phyloP scores from a whole-genome alignment of 352 stramenopile species.

The Phytophthora vignae region DNA sequence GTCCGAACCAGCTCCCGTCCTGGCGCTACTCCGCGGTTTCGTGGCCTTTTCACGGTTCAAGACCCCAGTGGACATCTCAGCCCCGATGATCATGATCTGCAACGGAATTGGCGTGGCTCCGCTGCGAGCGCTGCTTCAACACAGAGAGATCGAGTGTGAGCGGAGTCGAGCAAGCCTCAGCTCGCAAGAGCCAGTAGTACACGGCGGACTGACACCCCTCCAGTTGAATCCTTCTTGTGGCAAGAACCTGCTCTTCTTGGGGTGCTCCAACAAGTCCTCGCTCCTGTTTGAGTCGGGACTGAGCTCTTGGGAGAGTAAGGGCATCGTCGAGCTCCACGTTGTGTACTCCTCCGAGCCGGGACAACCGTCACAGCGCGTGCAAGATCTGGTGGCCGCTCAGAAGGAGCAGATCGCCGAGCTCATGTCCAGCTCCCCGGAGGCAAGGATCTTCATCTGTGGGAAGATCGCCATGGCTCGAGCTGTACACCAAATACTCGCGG shows the following conservation, averaged over 20 bases:
- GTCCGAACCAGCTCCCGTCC: background rate
- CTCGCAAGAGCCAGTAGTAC: background rate
- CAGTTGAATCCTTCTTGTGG: background rate
- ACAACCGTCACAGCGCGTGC: slow-evolving; percentile 29
- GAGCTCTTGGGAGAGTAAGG: slow-evolving; percentile 34
- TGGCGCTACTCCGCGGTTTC: slow-evolving; percentile 69
- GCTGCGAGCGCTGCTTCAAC: slow-evolving; percentile 69
- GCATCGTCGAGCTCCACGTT: slow-evolving; percentile 40
- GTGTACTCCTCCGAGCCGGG: slow-evolving; percentile 27
- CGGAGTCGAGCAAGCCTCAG: background rate
- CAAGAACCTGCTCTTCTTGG: slow-evolving; percentile 48
- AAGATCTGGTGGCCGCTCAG: slow-evolving; percentile 32
- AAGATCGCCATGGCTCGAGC: slow-evolving; percentile 26
- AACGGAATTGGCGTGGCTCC: slow-evolving; percentile 94
- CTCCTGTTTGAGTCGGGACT: slow-evolving; percentile 50
- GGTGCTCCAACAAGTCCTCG: slow-evolving; percentile 33
- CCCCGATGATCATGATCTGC: slow-evolving; percentile 92
- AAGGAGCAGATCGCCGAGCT: slow-evolving; percentile 33
- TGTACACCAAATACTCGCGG: slow-evolving; percentile 22
- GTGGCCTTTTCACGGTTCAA: slow-evolving; percentile 91
- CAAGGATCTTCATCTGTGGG: slow-evolving; percentile 37
- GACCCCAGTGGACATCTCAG: slow-evolving; percentile 71
- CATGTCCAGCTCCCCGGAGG: slow-evolving; percentile 10
- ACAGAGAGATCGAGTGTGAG: slow-evolving; percentile 34
- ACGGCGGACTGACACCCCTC: background rate